Evolutionary conservation across 1,284 basidiomycete species (phyloP), one percentile per base, ranked within the genome.

Genomic region (Exobasidium rhododendri): DNA sequence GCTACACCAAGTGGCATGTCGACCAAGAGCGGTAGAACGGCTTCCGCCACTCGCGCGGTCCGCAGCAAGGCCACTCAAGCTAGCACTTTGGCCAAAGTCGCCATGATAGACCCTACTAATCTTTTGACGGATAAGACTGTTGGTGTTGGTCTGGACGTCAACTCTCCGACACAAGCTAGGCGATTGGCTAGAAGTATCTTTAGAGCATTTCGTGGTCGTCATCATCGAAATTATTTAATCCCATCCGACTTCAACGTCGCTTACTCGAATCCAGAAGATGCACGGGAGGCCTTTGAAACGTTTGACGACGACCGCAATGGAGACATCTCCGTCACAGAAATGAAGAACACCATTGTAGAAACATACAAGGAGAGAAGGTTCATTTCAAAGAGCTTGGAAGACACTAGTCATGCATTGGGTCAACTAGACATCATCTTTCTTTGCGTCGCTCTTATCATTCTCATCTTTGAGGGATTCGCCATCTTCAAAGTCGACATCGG

Each of bases 301-400:
- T 89, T 91, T 73, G 74, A 77, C 61, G 61, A 82, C 66, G 89
- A 91, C 75, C 84, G 85, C 71, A 89, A 91, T 67, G 88, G 88
- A 20, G 89, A 91, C 75, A 83, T 91, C 59, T 87, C 87, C n/a
- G 85, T 86, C 57, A 82, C 85, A 31, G 90, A 91, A 80, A 85
- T 91, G 77, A 91, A 90, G 81, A 83, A 85, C 49, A 85, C 84
- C 29, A 79, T 91, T 29, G 80, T 90, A 65, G 61, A 69, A 46
- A 65, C 67, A 6, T 78, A 75, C 71, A 78, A 78, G 60, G 75
- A 78, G 62, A 70, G 75, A 45, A 64, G 74, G 13, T 74, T 73
- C 64, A 68, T 78, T 53, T 58, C 65, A 50, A 61, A 67, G 29
- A 70, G 70, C 30, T 73, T 78, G 68, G 71, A 76, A 56, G 75